Evolutionary conservation across 176 grass and related monocot species (phyloP).

Genomic region (Juncus inflexus): DNA sequence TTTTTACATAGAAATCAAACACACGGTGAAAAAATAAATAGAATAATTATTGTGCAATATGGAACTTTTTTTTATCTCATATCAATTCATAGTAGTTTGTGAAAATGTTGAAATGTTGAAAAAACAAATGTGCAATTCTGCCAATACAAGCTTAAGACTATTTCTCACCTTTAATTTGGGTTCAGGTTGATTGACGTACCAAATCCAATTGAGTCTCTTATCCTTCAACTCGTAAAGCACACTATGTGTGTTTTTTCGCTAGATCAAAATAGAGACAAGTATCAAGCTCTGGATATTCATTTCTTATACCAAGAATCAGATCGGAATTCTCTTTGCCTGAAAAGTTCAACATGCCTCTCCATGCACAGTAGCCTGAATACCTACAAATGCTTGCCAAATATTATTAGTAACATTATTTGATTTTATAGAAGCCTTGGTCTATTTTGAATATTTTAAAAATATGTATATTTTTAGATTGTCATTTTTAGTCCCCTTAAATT

Average conservation of each 20-base stretch:
- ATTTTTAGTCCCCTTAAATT: too few relatives aligned
- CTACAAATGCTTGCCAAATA: slow-evolving; percentile 26
- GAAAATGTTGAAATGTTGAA: too few relatives aligned
- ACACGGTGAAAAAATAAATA: too few relatives aligned
- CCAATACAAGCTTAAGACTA: too few relatives aligned
- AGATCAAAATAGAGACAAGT: slow-evolving; percentile 83
- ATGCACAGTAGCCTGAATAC: slow-evolving; percentile 75
- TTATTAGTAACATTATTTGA: background rate
- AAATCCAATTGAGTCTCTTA: slow-evolving; percentile 78
- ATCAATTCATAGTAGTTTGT: too few relatives aligned
- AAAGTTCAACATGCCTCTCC: slow-evolving; percentile 82
- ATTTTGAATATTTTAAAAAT: too few relatives aligned
- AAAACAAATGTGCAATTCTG: too few relatives aligned
- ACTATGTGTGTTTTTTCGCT: slow-evolving; percentile 50
- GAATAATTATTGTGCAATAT: too few relatives aligned
- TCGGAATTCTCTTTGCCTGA: slow-evolving; percentile 52
- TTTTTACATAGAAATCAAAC: too few relatives aligned
- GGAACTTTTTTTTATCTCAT: too few relatives aligned
- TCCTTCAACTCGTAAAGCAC: slow-evolving; percentile 76
- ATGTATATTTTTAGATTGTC: too few relatives aligned
- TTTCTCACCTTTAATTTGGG: slow-evolving; percentile 50
- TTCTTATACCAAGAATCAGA: slow-evolving; percentile 37
- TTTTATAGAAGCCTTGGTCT: background rate
- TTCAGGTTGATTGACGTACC: slow-evolving; percentile 77
- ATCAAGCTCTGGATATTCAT: slow-evolving; percentile 62